Evolutionary conservation across 2,329 filamentous ascomycete species (phyloP).

Genomic region (Arthrobotrys sphaeroides): DNA sequence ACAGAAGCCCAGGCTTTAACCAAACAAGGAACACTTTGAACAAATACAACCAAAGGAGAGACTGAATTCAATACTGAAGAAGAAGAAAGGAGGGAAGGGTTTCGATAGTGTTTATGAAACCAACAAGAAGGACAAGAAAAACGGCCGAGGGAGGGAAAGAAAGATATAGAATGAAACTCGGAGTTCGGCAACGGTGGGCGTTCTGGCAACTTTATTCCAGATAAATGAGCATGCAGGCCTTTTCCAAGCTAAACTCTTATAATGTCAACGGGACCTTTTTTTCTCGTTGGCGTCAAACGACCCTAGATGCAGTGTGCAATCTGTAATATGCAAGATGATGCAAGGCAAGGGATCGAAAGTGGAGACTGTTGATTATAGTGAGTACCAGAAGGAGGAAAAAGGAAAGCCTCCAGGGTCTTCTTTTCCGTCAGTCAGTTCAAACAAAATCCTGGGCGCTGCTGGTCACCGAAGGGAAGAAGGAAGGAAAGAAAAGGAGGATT

Average conservation of each 20-base stretch:
- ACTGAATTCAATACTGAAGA: constrained; percentile 19
- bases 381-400: constrained; percentile 21
- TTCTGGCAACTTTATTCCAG: constrained; percentile 43
- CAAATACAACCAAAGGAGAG: constrained; percentile 22
- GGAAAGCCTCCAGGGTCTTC: constrained; percentile 46
- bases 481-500: constrained; percentile 36
- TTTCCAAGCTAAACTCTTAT: constrained; percentile 10
- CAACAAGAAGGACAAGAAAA: constrained; percentile 6
- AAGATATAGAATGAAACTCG: constrained; percentile 13
- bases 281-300: constrained; percentile 11
- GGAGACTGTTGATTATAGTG: constrained; percentile 29
- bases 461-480: constrained; percentile 28
- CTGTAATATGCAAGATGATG: constrained; percentile 33
- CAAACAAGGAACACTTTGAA: constrained; percentile 5
- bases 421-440: constrained; percentile 25
- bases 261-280: background rate
- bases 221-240: constrained; percentile 26
- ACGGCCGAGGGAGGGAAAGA: background rate
- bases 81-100: background rate
- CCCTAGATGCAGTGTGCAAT: constrained; percentile 13
- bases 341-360: constrained; percentile 38
- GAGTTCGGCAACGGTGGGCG: constrained; percentile 38
- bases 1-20: background rate
- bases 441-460: constrained; percentile 27
- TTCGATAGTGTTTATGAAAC: constrained; percentile 19